Evolutionary conservation across 2,329 filamentous ascomycete genomes (phyloP).

Genomic region (Trichoderma cornu-damae): DNA sequence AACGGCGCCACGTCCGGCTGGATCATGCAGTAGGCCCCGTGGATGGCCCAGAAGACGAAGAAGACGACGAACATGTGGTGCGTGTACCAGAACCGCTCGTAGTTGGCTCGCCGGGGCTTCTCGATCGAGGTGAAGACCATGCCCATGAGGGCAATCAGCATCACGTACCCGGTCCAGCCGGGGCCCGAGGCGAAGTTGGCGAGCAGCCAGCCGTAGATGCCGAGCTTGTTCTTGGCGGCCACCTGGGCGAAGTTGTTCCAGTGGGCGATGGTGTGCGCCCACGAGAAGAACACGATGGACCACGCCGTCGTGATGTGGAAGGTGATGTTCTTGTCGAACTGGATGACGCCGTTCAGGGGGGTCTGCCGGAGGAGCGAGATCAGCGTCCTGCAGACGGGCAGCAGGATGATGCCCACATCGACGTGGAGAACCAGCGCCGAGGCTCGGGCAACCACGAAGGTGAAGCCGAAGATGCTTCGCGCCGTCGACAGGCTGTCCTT

Average conservation of each 20-base stretch:
- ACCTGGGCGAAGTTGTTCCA: constrained; percentile 83
- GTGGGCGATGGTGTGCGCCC: constrained; percentile 79
- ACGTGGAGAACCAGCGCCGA: constrained; percentile 75
- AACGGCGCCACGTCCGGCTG: constrained; percentile 76
- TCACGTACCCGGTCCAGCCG: constrained; percentile 81
- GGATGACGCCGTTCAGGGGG: constrained; percentile 77
- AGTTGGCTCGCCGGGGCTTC: constrained; percentile 73
- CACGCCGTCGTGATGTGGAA: constrained; percentile 82
- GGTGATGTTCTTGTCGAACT: constrained; percentile 84
- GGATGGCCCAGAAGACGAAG: constrained; percentile 87
- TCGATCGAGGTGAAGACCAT: constrained; percentile 75
- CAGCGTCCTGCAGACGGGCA: constrained; percentile 78
- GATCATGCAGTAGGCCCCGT: constrained; percentile 88
- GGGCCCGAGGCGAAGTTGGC: constrained; percentile 75
- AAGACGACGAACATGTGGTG: constrained; percentile 85
- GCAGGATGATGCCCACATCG: constrained; percentile 72
- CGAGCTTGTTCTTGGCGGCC: constrained; percentile 67
- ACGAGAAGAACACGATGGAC: constrained; percentile 85
- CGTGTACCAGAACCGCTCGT: constrained; percentile 86
- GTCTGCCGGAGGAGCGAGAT: constrained; percentile 77
- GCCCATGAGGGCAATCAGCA: constrained; percentile 71
- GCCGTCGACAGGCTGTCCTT: constrained; percentile 68
- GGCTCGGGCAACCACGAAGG: constrained; percentile 70
- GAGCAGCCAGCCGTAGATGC: constrained; percentile 70
- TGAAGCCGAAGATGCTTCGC: constrained; percentile 65